Base-by-base conservation (phyloP, 108 stramenopile species). In the Parietichytrium sp. region DNA sequence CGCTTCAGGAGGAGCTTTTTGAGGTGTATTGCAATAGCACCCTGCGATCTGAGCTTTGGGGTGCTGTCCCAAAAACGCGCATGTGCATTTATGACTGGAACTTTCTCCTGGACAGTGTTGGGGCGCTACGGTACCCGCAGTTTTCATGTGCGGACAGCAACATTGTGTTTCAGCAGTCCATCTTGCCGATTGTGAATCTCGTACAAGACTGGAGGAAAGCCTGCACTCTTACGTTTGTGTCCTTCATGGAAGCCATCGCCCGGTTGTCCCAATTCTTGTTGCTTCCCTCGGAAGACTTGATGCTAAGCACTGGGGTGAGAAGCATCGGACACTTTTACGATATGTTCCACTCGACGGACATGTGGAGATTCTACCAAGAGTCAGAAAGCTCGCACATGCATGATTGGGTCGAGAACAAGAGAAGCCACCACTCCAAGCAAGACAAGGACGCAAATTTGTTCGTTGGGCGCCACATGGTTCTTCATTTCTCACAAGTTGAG, bases 141-240 rank as follows among this genome's bases (percentile, higher is more conserved):
- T 25, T 72, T 13, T 45, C 38, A 33, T 45, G 45, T 25, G 61
- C 61, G 61, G 61, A 72, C 20, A 45, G 61, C 61, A 72, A 72
- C 42, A 27, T 72, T 72, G 20, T 72, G 38, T 72, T 72, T 72
- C 61, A 72, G 42, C 33, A 45, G 42, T 72, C 61, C 20, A 72
- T 72, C 2, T 42, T 72, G n/a, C 36, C 61, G 13, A 42, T 72
- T 8, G 61, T 72, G 13, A n/a, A 72, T 72, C 61, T 72, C 42
- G 61, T 72, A 6, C 61, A 72, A n/a, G 33, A 38, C 42, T 72
- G 61, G 61, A 13, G 6, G 6, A 72, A 72, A 25, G 61, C 61
- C 10, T 72, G 61, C 20, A 45, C 61, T 6, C 61, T 72, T 20
- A 72, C 61, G n/a, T 72, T 72, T 45, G 61, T 72, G 42, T 72